These are phyloP conservation scores for Aureobasidium namibiae DNA, from an alignment of 2,329 filamentous ascomycete species.

Conservation along the genomic window DNA sequence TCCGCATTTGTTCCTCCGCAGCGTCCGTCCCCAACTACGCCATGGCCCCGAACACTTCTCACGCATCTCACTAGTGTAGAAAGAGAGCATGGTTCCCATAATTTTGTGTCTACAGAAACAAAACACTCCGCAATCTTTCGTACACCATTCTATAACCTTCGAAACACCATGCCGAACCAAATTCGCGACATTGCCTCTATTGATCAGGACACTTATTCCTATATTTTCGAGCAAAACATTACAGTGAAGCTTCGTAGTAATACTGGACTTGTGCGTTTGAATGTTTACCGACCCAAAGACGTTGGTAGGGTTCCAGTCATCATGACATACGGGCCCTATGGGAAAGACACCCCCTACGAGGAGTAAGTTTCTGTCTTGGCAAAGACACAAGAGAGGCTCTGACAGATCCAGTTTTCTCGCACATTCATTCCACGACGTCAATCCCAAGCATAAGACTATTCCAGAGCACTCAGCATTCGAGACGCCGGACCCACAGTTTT, in stretches of 20 bases:
- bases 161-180: constrained; percentile 14
- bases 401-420: background rate
- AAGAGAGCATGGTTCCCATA: no score
- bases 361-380: background rate
- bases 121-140: no score
- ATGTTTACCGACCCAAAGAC: constrained; percentile 42
- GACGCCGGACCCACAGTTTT: constrained; percentile 4
- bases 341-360: background rate
- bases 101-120: no score
- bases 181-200: constrained; percentile 27
- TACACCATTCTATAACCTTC: no score
- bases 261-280: constrained; percentile 39
- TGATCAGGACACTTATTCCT: constrained; percentile 31
- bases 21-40: no score
- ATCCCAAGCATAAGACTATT: background rate
- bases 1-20: no score
- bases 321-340: constrained; percentile 4
- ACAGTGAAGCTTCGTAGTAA: constrained; percentile 35
- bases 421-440: background rate
- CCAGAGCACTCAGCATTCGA: background rate
- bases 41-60: no score
- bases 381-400: background rate
- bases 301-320: background rate
- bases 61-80: no score
- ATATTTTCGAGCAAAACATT: constrained; percentile 45